A percentile compares a stretch with the other conserved stretches of the same genome.
These are phyloP conservation scores for Paramecium octaurelia DNA, from an alignment of 73 alveolate species.

Conservation along the genomic window DNA sequence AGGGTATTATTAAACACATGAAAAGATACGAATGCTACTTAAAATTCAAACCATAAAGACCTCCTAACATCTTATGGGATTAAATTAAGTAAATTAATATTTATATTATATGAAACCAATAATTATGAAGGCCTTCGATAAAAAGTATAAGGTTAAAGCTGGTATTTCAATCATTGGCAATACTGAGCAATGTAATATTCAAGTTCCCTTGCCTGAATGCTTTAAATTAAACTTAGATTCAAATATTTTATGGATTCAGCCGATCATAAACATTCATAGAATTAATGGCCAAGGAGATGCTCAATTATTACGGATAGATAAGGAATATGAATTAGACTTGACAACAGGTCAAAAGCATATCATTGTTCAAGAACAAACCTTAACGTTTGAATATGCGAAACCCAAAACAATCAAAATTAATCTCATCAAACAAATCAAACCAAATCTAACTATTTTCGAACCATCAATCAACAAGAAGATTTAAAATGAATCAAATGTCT, in stretches of 20 bases:
- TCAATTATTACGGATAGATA: background rate
- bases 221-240: background rate
- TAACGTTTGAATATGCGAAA: background rate
- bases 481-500: background rate
- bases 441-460: background rate
- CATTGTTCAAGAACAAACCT: background rate
- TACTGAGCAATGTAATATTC: background rate
- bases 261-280: background rate
- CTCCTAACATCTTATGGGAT: conserved; percentile 20
- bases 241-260: conserved; percentile 15
- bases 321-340: conserved; percentile 1
- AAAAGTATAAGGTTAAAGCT: background rate
- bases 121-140: background rate
- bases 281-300: background rate
- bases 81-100: background rate
- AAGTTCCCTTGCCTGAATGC: background rate
- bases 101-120: background rate
- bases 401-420: background rate
- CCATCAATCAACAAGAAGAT: background rate
- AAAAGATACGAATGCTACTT: background rate
- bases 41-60: conserved; percentile 25
- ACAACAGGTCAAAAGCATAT: background rate
- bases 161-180: background rate
- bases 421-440: background rate
- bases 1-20: background rate